Conservation (phyloP, 768 basidiomycete genomes). For the Boletus subparvulus region DNA sequence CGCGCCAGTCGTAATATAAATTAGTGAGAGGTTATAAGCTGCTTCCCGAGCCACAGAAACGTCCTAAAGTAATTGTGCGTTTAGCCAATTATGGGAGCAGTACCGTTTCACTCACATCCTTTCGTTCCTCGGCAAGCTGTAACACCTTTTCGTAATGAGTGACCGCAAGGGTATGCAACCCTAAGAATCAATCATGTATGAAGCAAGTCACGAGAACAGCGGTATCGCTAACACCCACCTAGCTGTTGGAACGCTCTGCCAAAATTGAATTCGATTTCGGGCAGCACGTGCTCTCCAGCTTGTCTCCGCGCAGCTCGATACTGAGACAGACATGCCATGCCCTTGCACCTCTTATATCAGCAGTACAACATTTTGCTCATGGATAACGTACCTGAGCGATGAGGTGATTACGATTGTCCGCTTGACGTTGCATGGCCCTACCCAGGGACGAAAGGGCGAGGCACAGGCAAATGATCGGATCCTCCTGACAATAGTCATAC, state of each 20-base stretch:
- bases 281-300: conserved; percentile 39
- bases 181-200: conserved; percentile 37
- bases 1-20: conserved; percentile 80
- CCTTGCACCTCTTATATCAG: conserved; percentile 42
- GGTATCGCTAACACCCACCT: not conserved
- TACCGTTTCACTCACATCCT: not conserved
- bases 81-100: not conserved
- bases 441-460: conserved; percentile 85
- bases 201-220: not conserved
- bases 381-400: conserved; percentile 34
- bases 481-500: conserved; percentile 78
- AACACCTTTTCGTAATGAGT: conserved; percentile 82
- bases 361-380: not conserved
- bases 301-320: conserved; percentile 68
- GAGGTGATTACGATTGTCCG: conserved; percentile 90
- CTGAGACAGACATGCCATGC: conserved; percentile 77
- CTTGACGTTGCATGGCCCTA: conserved; percentile 89
- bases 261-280: conserved; percentile 93
- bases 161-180: conserved; percentile 76
- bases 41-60: conserved; percentile 12
- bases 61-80: not conserved
- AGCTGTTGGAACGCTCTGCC: conserved; percentile 70
- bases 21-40: conserved; percentile 65
- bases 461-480: conserved; percentile 82
- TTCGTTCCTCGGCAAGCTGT: conserved; percentile 49